These are phyloP conservation scores for Eucalyptus erythrocorys DNA, from an alignment of 345 rosid species.

Conservation along the genomic window DNA sequence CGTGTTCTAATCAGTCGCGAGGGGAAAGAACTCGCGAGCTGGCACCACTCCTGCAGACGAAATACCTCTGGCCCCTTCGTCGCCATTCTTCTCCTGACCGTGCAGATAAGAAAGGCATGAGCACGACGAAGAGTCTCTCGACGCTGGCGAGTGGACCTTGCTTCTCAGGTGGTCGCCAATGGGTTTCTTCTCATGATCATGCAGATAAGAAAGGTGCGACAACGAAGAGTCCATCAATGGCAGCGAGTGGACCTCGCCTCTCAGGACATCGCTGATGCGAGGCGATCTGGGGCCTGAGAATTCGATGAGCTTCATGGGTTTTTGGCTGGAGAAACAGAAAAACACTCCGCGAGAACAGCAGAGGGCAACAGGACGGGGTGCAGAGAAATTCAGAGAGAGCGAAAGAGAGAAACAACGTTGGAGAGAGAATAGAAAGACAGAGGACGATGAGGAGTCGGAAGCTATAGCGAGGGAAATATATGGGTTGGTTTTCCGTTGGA, in stretches of 20 bases:
- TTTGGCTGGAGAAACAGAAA: neutral
- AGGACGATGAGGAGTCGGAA: neutral
- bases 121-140: neutral
- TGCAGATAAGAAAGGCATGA: neutral
- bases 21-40: neutral
- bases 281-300: neutral
- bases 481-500: neutral
- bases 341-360: neutral
- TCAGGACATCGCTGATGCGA: neutral
- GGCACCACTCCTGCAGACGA: accelerated
- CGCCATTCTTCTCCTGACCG: neutral
- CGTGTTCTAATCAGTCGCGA: neutral
- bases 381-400: neutral
- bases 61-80: neutral
- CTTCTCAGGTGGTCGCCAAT: neutral
- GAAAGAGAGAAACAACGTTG: neutral
- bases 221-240: neutral
- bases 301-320: neutral
- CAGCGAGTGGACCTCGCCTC: neutral
- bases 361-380: neutral
- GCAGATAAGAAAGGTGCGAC: neutral
- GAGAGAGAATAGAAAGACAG: neutral
- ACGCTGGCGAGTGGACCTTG: accelerated
- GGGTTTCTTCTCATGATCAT: neutral
- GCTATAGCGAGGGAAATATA: neutral